These are phyloP conservation scores for Torrubiella hemipterigena DNA, from an alignment of 2,329 filamentous ascomycete species.

Conservation along the genomic window DNA sequence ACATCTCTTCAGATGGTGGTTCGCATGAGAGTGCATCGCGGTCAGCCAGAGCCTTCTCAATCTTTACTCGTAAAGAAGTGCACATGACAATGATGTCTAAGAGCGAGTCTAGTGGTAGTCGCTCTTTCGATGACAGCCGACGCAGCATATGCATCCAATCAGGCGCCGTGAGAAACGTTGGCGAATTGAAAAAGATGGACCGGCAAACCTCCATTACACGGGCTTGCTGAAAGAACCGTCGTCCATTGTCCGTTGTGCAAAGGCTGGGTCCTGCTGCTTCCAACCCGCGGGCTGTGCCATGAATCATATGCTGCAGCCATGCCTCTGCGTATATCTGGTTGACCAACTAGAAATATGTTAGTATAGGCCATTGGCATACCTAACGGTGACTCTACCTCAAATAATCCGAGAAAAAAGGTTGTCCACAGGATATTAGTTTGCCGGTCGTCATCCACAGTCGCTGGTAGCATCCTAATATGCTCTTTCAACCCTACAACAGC, in stretches of 20 bases:
- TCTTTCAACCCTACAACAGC: constrained; percentile 12
- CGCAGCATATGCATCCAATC: constrained; percentile 12
- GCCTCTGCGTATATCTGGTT: constrained; percentile 17
- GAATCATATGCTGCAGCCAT: constrained; percentile 21
- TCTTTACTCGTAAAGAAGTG: constrained; percentile 17
- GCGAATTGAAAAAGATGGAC: constrained; percentile 18
- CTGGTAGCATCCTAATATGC: constrained; percentile 8
- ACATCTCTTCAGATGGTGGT: constrained; percentile 2
- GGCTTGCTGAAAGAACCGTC: constrained; percentile 17
- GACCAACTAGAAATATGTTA: constrained; percentile 21
- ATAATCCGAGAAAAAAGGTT: constrained; percentile 19
- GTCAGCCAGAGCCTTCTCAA: too few species aligned
- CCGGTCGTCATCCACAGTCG: constrained; percentile 7
- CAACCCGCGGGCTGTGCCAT: constrained; percentile 19
- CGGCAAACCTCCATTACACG: constrained; percentile 19
- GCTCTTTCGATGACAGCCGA: neutral
- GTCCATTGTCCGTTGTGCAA: constrained; percentile 12
- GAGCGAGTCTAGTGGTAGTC: constrained; percentile 12
- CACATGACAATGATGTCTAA: constrained; percentile 18
- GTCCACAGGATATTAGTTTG: constrained; percentile 15
- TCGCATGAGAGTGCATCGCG: too few species aligned
- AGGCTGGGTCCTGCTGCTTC: constrained; percentile 15
- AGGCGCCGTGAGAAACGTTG: constrained; percentile 12
- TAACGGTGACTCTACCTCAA: constrained; percentile 14
- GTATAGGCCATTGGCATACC: neutral